These are phyloP conservation scores for Neurospora pannonica DNA, from an alignment of 495 filamentous ascomycete genomes.

Conservation along the genomic window DNA sequence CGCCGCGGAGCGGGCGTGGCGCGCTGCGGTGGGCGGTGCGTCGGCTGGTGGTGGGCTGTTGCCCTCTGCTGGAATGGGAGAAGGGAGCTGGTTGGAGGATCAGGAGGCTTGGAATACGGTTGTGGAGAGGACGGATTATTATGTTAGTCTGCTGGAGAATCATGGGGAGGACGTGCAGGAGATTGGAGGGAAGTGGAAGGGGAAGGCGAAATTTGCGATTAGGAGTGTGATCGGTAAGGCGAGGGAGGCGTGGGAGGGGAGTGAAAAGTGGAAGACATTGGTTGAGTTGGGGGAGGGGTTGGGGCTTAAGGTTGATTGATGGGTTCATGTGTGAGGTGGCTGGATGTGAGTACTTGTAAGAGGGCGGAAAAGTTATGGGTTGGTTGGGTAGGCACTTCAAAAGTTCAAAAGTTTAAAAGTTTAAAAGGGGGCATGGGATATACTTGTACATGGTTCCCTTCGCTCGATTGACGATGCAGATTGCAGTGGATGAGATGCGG, in stretches of 20 bases:
- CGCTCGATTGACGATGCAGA: background rate
- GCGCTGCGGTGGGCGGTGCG: constrained; percentile 45
- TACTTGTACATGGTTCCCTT: no score
- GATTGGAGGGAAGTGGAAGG: constrained; percentile 65
- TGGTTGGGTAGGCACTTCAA: background rate
- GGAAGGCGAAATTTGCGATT: constrained; percentile 77
- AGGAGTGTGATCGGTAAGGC: constrained; percentile 72
- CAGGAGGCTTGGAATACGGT: constrained; percentile 47
- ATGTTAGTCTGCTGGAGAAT: constrained; percentile 58
- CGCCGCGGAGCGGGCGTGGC: constrained; percentile 83
- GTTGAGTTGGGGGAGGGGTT: constrained; percentile 48
- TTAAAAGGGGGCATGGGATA: background rate
- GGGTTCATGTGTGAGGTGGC: background rate
- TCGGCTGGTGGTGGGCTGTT: constrained; percentile 11
- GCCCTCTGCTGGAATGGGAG: no score
- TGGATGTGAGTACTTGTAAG: no score
- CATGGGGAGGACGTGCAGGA: constrained; percentile 42
- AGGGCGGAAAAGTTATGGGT: background rate
- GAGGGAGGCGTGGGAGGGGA: constrained; percentile 75
- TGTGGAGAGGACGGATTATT: constrained; percentile 53
- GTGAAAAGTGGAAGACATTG: constrained; percentile 58
- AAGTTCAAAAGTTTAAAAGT: no score
- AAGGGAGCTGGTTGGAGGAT: constrained; percentile 39
- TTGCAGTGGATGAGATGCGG: background rate
- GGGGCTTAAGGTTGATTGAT: constrained; percentile 38